Conservation (phyloP, 2,329 filamentous ascomycete species). For the Alternaria triticina region DNA sequence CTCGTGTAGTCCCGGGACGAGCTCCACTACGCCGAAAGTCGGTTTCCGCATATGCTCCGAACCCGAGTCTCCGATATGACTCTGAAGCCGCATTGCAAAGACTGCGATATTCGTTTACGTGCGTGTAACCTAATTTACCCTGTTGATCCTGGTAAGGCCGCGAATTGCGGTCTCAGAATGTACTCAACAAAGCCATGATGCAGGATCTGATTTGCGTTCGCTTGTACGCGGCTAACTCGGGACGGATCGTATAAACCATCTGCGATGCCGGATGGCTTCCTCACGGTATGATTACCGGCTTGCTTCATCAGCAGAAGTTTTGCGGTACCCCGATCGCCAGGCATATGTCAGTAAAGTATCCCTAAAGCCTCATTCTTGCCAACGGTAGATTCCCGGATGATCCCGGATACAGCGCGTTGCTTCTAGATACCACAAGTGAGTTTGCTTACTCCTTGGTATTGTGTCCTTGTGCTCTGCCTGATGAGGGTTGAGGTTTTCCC, state of each 20-base stretch:
- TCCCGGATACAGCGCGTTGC: not conserved
- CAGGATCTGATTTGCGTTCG: not conserved
- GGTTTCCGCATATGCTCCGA: constrained; percentile 29
- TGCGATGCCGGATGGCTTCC: not conserved
- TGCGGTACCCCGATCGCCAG: not conserved
- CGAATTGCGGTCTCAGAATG: not conserved
- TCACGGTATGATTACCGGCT: not conserved
- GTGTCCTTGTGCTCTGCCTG: not conserved
- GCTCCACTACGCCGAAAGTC: constrained; percentile 12
- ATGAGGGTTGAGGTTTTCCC: not conserved
- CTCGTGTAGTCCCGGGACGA: constrained; percentile 17
- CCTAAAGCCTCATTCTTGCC: not conserved
- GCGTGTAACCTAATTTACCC: not conserved
- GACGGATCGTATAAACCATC: not conserved
- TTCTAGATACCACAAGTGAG: not conserved
- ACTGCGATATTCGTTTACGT: constrained; percentile 3
- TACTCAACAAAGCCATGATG: not conserved
- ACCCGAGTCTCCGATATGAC: constrained; percentile 2
- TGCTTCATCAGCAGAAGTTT: not conserved
- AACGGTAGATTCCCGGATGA: not conserved
- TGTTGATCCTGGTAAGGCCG: not conserved
- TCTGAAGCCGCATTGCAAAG: constrained; percentile 13
- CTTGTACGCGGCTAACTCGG: not conserved
- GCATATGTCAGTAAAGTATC: not conserved
- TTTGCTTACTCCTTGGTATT: not conserved